Evolutionary conservation across 768 basidiomycete genomes (phyloP), one percentile per base, ranked within the genome.

Genomic region (Suillus hirtellus): DNA sequence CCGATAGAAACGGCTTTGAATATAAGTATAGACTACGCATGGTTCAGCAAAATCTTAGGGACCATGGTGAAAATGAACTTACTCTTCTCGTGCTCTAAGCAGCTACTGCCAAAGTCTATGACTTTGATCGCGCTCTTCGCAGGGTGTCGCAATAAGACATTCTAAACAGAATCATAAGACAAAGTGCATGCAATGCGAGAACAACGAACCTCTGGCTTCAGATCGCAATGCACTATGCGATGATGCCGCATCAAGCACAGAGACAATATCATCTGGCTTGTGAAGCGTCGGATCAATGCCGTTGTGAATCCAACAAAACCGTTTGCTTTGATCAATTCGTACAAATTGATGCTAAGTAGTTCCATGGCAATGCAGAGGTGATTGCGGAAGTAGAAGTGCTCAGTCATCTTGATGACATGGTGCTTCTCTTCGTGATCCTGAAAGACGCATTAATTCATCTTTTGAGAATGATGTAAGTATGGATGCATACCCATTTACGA

Each of bases 1-100:
- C n/a, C 97, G 94, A 79, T 99, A 99, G 81, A 99, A 99, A 47
- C 97, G 93, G 78, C 95, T 96, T 76, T 99, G 97, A 67, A 99
- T 99, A 73, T 99, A 99, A 1, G 97, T 99, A 76, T 99, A 99
- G 66, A 99, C 97, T 99, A 66, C 4, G 31, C 49, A 52, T 64
- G 49, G 42, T 59, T 69, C 38, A 71, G 53, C 66, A 44, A 53
- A 19, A 47, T 37, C 44, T 52, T 40, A 4, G 2, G 8, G 7
- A 42, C 49, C 49, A 38, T 38, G 10, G 44, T 44, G 21, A n/a
- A 31, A 15, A 50, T 47, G n/a, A 8, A 78, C 90, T 65, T 71
- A 96, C 96, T 96, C 81, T 98, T 98, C 79, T 99, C 97, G 68
- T 96, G 90, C 74, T 99, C 97, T 67, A 98, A 90, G 75, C 97